Percentiles rank a stretch among this genome's conserved stretches.
Evolutionary conservation across 257 asterid species (phyloP).

Genomic region (Ocimum tenuiflorum): DNA sequence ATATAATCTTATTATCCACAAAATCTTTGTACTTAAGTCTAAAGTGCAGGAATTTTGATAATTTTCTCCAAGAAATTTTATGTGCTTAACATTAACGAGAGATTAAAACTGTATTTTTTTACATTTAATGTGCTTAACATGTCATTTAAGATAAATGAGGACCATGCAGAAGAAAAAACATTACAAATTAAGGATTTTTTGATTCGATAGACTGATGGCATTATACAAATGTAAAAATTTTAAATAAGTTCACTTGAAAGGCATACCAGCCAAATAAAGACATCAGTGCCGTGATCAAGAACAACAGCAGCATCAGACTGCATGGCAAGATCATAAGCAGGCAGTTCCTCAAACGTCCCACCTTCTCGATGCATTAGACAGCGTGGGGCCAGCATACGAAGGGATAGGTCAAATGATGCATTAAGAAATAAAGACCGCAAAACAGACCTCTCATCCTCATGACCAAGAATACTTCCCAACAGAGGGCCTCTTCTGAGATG

Average conservation of each 20-base stretch:
- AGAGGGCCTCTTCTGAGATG: slow-evolving; percentile 92
- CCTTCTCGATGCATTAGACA: slow-evolving; percentile 98
- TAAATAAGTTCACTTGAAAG: background rate
- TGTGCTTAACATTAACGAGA: background rate
- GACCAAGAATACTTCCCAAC: slow-evolving; percentile 80
- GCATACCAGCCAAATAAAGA: slow-evolving; percentile 96
- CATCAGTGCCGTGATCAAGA: slow-evolving; percentile 98
- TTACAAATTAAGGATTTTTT: too few relatives aligned
- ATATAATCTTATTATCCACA: background rate
- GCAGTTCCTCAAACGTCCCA: slow-evolving; percentile 95
- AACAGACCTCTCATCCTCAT: slow-evolving; percentile 91
- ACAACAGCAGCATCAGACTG: slow-evolving; percentile 98
- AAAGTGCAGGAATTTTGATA: background rate
- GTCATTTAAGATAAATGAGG: slow-evolving; percentile 1
- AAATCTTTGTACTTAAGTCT: background rate
- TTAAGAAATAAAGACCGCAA: slow-evolving; percentile 71
- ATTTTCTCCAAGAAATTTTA: slow-evolving; percentile 4
- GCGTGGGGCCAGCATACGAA: slow-evolving; percentile 94
- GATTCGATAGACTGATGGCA: background rate
- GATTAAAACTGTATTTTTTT: background rate
- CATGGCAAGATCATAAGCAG: slow-evolving; percentile 96
- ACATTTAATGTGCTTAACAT: background rate
- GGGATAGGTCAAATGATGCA: slow-evolving; percentile 87
- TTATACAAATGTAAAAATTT: slow-evolving; percentile 4
- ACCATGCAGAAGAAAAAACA: slow-evolving; percentile 7